Evolutionary conservation across 2,329 filamentous ascomycete species (phyloP), one percentile per base, ranked within the genome.

Genomic region (Ophiostoma sp.): DNA sequence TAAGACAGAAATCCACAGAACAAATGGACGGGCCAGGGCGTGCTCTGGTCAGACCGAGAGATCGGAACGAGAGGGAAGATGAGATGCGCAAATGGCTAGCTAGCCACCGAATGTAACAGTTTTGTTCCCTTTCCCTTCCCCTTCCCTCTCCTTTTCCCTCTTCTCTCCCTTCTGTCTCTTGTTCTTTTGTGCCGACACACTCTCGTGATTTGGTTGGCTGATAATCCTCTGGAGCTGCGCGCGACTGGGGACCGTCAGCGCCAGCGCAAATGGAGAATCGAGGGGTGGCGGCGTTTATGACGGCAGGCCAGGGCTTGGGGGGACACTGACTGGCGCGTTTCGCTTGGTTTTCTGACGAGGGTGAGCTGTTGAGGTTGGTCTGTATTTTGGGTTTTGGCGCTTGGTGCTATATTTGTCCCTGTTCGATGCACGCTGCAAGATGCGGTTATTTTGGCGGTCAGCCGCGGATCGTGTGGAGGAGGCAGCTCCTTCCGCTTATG

Each of bases 161-260:
- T 27, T 27, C 27, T 27, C 27, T 27, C 27, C 27, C 27, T 27
- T 27, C 27, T 27, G 27, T 27, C 27, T 27, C 27, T 27, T 27
- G 27, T 27, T 27, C 27, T 27, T 27, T 27, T 27, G 27, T 27
- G 27, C 27, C 27, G 27, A 27, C 27, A 27, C 27, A 41, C 40
- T 45, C 65, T 66, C 58, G 55, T 64, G 66, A 41, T 66, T 70
- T 68, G 69, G 69, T 70, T 70, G 69, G 69, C 45, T 70, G 64
- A 60, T 36, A 63, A n/a, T 40, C 49, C 18, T 62, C 44, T 11
- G 2, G 7, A 6, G 40, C 52, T 63, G 55, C 40, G 55, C 40
- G 42, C 55, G 44, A 49, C 42, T 18, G 58, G 52, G 47, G 49
- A 55, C 49, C 49, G 49, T 27, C 49, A 47, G 11, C 52, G 16